Evolutionary conservation across 2,329 filamentous ascomycete genomes (phyloP), one percentile per base, ranked within the genome.

Genomic region (Colletotrichum cereale): DNA sequence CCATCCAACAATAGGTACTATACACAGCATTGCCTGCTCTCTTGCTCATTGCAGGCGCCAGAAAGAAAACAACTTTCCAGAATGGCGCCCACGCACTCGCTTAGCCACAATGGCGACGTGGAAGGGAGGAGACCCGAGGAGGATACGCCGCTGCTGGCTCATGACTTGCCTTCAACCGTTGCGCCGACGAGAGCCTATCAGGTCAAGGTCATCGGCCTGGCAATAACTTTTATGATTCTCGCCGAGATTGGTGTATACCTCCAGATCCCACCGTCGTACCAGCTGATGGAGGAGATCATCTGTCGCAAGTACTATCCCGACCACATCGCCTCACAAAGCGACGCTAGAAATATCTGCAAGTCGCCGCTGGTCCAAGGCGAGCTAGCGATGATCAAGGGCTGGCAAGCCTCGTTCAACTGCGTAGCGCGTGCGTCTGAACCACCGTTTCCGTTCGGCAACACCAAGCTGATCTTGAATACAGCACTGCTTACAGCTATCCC

Each of bases 231-330:
- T 31, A 73, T 88, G 50, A 79, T 87, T 62, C 73, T 87, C 52
- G 73, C 85, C 62, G 83, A 85, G 60, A 78, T 86, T 16, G 84
- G 82, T 71, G 75, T 82, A 14, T 79, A 75, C 67, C 76, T 79
- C 66, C 80, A 77, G 73, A 81, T 65, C 26, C 81, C 86, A 4
- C 85, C 88, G 0, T 76, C 79, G 55, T 85, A 84, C 61, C 84
- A 85, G 64, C 82, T 89, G 62, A 83, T 86, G 73, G 88, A 90
- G 76, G 81, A 83, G 62, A 83, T 89, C 56, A 83, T 88, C 55
- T 90, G 88, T 77, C 84, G 84, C 31, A 75, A 81, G 21, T 82
- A 85, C 72, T 86, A 85, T 73, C 83, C 85, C 6, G 79, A 82
- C 2, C 78, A 83, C 55, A 75, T 80, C 31, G 77, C 82, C 0